Evolutionary conservation across 108 stramenopile genomes (phyloP).

Genomic region (Cyclotella atomus): DNA sequence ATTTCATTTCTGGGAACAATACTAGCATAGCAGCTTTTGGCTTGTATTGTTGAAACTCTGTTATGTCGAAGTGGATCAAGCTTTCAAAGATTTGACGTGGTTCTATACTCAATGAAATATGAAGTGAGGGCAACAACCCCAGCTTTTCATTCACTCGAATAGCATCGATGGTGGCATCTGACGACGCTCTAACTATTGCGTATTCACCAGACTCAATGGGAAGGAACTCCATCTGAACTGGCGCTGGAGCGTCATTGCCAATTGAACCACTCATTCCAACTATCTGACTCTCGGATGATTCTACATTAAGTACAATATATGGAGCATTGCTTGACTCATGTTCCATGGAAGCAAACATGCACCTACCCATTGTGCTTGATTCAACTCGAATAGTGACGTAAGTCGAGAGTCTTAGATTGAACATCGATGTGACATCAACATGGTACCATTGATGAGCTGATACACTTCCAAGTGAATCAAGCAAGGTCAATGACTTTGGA

Average conservation of each 20-base stretch:
- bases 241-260: neutral
- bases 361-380: slow-evolving; percentile 3
- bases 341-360: slow-evolving; percentile 21
- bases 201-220: slow-evolving; percentile 11
- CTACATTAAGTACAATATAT: slow-evolving; percentile 2
- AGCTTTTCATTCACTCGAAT: slow-evolving; percentile 11
- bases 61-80: slow-evolving; percentile 18
- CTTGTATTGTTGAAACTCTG: slow-evolving; percentile 4
- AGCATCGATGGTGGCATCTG: slow-evolving; percentile 22
- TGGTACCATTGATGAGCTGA: slow-evolving; percentile 3
- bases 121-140: slow-evolving; percentile 1
- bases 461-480: slow-evolving; percentile 2
- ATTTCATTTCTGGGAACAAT: slow-evolving; percentile 8
- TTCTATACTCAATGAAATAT: neutral
- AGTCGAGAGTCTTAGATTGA: neutral
- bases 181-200: neutral
- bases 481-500: neutral
- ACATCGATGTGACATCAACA: slow-evolving; percentile 14
- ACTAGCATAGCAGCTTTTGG: slow-evolving; percentile 17
- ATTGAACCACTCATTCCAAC: slow-evolving; percentile 13
- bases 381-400: slow-evolving; percentile 13
- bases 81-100: slow-evolving; percentile 13
- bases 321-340: neutral
- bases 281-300: neutral
- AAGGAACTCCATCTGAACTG: slow-evolving; percentile 3